phyloP scores from a whole-genome alignment of 2,329 filamentous ascomycete genomes.

The Xylariaceae sp. region DNA sequence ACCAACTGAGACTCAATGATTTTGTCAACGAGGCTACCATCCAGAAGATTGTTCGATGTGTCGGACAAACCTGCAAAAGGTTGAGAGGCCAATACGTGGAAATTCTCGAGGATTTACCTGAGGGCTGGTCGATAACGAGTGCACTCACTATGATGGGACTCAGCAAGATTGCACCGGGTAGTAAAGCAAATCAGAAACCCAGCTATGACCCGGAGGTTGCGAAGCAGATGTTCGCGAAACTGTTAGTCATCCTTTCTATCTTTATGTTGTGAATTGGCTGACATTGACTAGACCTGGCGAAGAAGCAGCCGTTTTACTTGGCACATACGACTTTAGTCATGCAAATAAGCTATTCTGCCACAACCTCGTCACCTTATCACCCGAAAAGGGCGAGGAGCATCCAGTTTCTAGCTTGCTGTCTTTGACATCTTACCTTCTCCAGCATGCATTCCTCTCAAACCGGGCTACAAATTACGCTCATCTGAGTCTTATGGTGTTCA shows the following conservation, averaged over 20 bases:
- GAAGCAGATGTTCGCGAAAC: constrained; percentile 72
- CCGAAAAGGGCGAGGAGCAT: constrained; percentile 63
- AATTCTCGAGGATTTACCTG: constrained; percentile 84
- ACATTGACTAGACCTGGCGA: constrained; percentile 61
- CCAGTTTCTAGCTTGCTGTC: constrained; percentile 82
- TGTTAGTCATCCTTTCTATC: constrained; percentile 56
- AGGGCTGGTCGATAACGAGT: constrained; percentile 79
- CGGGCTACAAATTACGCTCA: constrained; percentile 80
- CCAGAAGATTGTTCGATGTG: constrained; percentile 70
- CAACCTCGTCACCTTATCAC: constrained; percentile 65
- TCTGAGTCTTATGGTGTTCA: constrained; percentile 78
- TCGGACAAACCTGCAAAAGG: constrained; percentile 66
- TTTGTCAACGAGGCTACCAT: constrained; percentile 92
- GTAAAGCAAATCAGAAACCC: constrained; percentile 54
- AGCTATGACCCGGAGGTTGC: constrained; percentile 73
- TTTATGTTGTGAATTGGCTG: constrained; percentile 14
- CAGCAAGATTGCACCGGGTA: constrained; percentile 66
- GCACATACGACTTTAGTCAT: constrained; percentile 88
- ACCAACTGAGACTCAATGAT: constrained; percentile 84
- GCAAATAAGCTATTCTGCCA: constrained; percentile 95
- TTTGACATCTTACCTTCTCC: constrained; percentile 84
- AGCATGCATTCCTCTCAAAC: constrained; percentile 82
- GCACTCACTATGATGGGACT: constrained; percentile 84
- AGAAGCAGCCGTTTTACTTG: constrained; percentile 74
- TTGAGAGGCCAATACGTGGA: constrained; percentile 75